phyloP scores from a whole-genome alignment of 805 yeast genomes.

The Myxozyma mucilagina region DNA sequence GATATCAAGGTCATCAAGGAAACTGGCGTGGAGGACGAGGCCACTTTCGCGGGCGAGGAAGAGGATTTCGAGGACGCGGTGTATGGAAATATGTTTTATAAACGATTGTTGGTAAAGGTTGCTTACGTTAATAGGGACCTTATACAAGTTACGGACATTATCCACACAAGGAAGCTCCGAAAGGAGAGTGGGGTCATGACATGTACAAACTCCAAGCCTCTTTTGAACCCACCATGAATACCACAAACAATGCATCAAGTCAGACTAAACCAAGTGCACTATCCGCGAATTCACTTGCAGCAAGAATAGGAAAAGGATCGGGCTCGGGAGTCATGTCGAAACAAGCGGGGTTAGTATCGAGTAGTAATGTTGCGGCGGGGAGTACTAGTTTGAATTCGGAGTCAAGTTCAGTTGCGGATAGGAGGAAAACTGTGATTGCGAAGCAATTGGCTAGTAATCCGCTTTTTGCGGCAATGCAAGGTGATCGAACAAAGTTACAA shows the following conservation, averaged over 20 bases:
- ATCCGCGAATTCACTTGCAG: constrained; percentile 26
- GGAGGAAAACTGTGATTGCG: constrained; percentile 9
- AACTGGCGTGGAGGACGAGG: no score
- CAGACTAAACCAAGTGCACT: constrained; percentile 3
- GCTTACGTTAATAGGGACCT: not conserved
- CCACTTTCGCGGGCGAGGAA: not conserved
- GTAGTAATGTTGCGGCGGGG: not conserved
- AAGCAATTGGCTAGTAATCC: constrained; percentile 20
- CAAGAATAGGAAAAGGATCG: constrained; percentile 24
- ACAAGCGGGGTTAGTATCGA: not conserved
- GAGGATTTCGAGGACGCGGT: constrained; percentile 1
- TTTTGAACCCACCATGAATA: not conserved
- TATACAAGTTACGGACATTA: not conserved
- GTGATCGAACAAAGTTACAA: constrained; percentile 11
- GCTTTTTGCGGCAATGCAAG: constrained; percentile 27
- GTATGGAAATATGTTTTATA: not conserved
- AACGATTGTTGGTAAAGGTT: not conserved
- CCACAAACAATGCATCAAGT: not conserved
- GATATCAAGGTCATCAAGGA: no score
- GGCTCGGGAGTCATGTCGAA: not conserved
- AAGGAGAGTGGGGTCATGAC: constrained; percentile 26
- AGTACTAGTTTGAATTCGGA: not conserved
- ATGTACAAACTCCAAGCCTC: constrained; percentile 1
- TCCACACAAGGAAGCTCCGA: constrained; percentile 8
- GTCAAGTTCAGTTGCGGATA: not conserved